Evolutionary conservation across 805 yeast species (phyloP), one percentile per base, ranked within the genome.

Genomic region (Maudiozyma pseudohumilis): DNA sequence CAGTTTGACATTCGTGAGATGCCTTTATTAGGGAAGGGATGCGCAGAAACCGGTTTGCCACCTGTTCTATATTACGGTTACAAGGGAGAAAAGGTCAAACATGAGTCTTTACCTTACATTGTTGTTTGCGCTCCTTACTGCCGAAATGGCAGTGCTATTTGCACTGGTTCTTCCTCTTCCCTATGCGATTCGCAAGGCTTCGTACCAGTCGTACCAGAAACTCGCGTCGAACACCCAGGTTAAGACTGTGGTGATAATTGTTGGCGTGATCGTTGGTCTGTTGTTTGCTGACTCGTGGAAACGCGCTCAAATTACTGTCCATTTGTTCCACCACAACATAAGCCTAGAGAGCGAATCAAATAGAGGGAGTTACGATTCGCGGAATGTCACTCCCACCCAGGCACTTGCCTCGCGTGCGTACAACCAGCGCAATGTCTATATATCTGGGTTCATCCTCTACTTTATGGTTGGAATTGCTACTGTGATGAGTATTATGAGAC

Each of bases 371-470:
- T 27, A 18, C 30, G 39, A 19, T 7, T 30, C 35, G 7, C 20
- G 32, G 18, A 53, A 58, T 20, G 39, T 48, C 2, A 60, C 69
- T 32, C 63, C 69, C 29, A 57, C 64, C 27, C 80, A 77, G 17
- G 70, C 66, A 42, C 56, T 74, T 45, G 82, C 80, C 5, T 62
- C 73, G 33, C 72, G 76, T 42, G 76, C 78, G 40, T 77, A 75
- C 47, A 67, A 77, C 28, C 83, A 77, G 54, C 65, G 84, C 52
- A 77, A 77, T 46, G 62, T 74, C 29, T 77, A 77, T 52, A 65
- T 77, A 38, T 68, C 76, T 12, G 84, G 83, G 7, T 79, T 78
- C 7, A 77, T 75, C 4, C 55, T 77, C 41, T 77, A 72, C 55
- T 66, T 74, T 48, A 64, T 61, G 40, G 45, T 76, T 34, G 73